Conservation (phyloP, 164 flowering plant species). For the Annona squamosa region DNA sequence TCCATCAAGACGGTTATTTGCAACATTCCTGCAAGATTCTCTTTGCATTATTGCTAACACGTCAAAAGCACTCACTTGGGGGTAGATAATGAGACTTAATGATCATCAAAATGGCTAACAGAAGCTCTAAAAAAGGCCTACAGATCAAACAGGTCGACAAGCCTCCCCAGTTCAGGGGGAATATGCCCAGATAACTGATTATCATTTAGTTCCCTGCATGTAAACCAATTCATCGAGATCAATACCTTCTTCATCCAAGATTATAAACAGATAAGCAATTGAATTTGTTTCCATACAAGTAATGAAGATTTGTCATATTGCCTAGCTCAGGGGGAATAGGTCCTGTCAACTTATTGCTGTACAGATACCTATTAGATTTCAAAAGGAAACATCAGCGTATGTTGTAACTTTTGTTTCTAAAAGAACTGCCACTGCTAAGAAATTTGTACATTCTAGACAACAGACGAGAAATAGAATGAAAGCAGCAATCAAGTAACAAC, state of each 20-base stretch:
- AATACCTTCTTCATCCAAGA: not conserved
- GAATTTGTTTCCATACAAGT: constrained; percentile 43
- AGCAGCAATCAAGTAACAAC: not conserved
- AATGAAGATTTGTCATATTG: constrained; percentile 91
- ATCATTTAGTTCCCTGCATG: constrained; percentile 71
- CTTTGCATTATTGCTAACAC: constrained; percentile 1
- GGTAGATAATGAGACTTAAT: not conserved
- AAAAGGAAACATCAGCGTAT: constrained; percentile 1
- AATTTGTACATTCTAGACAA: not conserved
- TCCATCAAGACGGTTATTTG: constrained; percentile 84
- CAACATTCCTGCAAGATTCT: constrained; percentile 59
- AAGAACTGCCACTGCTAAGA: not conserved
- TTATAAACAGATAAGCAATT: not conserved
- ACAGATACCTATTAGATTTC: constrained; percentile 57
- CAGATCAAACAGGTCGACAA: constrained; percentile 87
- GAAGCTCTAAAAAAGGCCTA: constrained; percentile 25
- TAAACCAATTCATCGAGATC: not conserved
- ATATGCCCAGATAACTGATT: constrained; percentile 73
- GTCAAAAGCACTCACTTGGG: not conserved
- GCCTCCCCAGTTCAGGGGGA: constrained; percentile 92
- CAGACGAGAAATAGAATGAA: not conserved
- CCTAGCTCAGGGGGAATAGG: constrained; percentile 89
- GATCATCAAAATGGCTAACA: not conserved
- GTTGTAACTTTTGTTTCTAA: not conserved
- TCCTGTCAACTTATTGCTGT: constrained; percentile 79